A percentile compares a stretch with the other conserved stretches of the same genome.
Conservation (phyloP, 1,139 yeast genomes). For the Arxiozyma telluris region DNA sequence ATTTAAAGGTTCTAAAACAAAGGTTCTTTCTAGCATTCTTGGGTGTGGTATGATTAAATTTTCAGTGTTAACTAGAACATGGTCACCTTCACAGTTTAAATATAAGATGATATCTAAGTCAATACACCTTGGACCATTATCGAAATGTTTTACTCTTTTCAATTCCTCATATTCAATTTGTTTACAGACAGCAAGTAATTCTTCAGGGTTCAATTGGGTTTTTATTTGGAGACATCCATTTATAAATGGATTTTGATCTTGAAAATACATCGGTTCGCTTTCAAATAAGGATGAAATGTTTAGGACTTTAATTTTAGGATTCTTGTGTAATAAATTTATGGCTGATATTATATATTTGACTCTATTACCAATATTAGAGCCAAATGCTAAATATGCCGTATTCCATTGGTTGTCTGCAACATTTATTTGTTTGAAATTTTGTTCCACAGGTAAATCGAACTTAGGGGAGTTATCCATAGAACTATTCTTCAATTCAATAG, state of each 20-base stretch:
- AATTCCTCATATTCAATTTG: constrained; percentile 66
- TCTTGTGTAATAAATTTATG: constrained; percentile 38
- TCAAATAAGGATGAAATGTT: constrained; percentile 72
- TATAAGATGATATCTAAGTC: constrained; percentile 81
- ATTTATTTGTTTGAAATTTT: constrained; percentile 3
- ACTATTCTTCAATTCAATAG: background rate
- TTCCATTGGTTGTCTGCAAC: constrained; percentile 31
- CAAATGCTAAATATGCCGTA: constrained; percentile 73
- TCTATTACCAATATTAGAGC: constrained; percentile 76
- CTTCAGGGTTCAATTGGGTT: constrained; percentile 51
- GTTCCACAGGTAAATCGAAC: constrained; percentile 25
- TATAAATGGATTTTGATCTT: constrained; percentile 71
- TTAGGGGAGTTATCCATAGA: background rate
- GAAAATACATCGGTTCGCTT: constrained; percentile 86
- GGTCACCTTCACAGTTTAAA: constrained; percentile 21
- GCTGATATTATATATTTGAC: constrained; percentile 54
- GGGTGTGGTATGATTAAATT: constrained; percentile 75
- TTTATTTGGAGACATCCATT: constrained; percentile 74
- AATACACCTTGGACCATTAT: constrained; percentile 85
- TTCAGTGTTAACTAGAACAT: constrained; percentile 37
- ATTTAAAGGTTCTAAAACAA: constrained; percentile 81
- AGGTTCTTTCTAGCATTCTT: constrained; percentile 78
- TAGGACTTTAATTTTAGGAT: constrained; percentile 38
- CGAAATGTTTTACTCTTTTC: constrained; percentile 65
- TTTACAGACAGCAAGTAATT: constrained; percentile 53